Evolutionary conservation across 2,329 filamentous ascomycete species (phyloP).

Genomic region (Phoma sp.): DNA sequence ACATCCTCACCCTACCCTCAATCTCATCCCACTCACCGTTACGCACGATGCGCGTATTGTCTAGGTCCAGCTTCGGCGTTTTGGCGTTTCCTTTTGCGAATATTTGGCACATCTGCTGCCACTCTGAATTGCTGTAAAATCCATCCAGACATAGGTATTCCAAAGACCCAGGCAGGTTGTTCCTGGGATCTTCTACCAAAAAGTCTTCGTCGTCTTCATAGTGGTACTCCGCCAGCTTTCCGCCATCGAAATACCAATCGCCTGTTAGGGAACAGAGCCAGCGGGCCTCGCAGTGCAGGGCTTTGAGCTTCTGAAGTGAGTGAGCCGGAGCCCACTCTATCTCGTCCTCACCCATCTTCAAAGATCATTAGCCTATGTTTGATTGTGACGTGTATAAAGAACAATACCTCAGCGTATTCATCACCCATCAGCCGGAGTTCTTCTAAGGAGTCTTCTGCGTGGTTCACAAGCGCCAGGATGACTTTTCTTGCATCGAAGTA

Average conservation of each 20-base stretch:
- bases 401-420: not conserved
- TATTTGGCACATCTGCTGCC: not conserved
- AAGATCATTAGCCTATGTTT: not conserved
- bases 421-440: not conserved
- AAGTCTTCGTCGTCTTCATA: not conserved
- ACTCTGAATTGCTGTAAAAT: not conserved
- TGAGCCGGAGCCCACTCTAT: not conserved
- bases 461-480: slow-evolving; percentile 9
- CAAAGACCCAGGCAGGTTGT: slow-evolving; percentile 7
- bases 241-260: not conserved
- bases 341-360: not conserved
- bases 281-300: slow-evolving; percentile 1
- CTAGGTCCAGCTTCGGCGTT: slow-evolving; percentile 7
- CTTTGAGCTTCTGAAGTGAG: slow-evolving; percentile 5
- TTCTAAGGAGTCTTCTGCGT: slow-evolving; percentile 15
- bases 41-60: not conserved
- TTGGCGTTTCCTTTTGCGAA: not conserved
- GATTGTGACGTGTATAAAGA: not conserved
- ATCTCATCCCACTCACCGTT: too few relatives aligned
- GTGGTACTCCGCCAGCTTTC: not conserved
- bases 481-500: slow-evolving; percentile 15
- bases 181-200: not conserved
- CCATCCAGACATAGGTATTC: slow-evolving; percentile 10
- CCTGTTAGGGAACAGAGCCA: not conserved
- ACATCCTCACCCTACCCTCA: too few relatives aligned